Evolutionary conservation across 148 eudicot genomes (phyloP).

Genomic region (Rhododendron molle): DNA sequence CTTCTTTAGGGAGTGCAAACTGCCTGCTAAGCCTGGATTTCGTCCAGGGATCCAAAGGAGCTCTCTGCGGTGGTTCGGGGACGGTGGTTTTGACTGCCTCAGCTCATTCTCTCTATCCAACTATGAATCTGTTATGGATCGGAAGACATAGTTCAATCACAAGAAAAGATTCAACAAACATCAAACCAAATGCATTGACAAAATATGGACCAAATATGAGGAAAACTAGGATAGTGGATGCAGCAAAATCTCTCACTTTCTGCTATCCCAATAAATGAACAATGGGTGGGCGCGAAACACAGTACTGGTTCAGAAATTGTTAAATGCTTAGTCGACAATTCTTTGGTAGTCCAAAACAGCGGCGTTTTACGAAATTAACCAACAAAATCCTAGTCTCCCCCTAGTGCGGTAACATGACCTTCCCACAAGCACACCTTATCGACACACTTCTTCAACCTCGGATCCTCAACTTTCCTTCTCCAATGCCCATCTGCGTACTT

Average conservation of each 20-base stretch:
- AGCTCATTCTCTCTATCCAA: conserved; percentile 90
- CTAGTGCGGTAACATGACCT: conserved; percentile 69
- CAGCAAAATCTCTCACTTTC: neutral
- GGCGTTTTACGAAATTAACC: neutral
- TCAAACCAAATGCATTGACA: neutral
- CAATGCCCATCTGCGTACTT: conserved; percentile 64
- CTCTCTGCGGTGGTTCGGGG: conserved; percentile 72
- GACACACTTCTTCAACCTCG: conserved; percentile 46
- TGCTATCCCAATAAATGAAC: neutral
- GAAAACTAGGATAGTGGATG: neutral
- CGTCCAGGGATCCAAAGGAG: conserved; percentile 88
- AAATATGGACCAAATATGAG: neutral
- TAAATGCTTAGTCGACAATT: neutral
- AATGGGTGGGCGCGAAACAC: neutral
- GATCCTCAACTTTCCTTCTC: conserved; percentile 45
- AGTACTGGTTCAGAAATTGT: neutral
- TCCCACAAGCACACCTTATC: conserved; percentile 71
- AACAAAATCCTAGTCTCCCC: conserved; percentile 33
- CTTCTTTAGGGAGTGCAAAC: conserved; percentile 81
- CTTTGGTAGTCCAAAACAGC: neutral
- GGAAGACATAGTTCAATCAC: neutral
- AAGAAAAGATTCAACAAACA: neutral
- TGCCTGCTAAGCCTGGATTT: conserved; percentile 75
- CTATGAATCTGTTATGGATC: conserved; percentile 62
- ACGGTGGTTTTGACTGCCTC: conserved; percentile 79